These are phyloP conservation scores for Strobilomyces dryophilus DNA, from an alignment of 768 basidiomycete genomes.

Conservation along the genomic window DNA sequence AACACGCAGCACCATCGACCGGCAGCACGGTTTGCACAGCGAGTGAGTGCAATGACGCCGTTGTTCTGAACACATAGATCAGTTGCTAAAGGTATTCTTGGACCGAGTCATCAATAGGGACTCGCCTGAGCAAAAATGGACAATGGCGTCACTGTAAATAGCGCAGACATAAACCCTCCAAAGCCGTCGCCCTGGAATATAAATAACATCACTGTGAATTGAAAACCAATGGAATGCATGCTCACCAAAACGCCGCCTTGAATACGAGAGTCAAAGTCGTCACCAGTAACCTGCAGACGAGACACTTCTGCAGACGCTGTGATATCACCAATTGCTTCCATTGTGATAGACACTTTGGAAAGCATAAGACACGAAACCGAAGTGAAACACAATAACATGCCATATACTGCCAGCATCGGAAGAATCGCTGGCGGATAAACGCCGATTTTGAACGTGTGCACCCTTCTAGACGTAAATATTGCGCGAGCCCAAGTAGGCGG, in stretches of 20 bases:
- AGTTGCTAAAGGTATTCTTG: background rate
- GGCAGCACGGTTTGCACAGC: slow-evolving; percentile 76
- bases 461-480: slow-evolving; percentile 37
- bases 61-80: slow-evolving; percentile 50
- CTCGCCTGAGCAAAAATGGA: slow-evolving; percentile 68
- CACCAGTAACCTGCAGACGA: slow-evolving; percentile 64
- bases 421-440: slow-evolving; percentile 70
- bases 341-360: slow-evolving; percentile 56
- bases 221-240: background rate
- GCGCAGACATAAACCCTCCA: slow-evolving; percentile 71
- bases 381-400: background rate
- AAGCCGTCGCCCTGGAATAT: slow-evolving; percentile 63
- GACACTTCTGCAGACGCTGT: slow-evolving; percentile 83
- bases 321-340: slow-evolving; percentile 86
- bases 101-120: background rate
- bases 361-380: slow-evolving; percentile 1
- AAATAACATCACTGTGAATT: background rate
- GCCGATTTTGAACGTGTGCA: slow-evolving; percentile 69
- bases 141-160: slow-evolving; percentile 79
- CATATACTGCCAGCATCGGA: slow-evolving; percentile 59
- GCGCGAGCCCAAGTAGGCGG: background rate
- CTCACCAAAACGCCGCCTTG: slow-evolving; percentile 75
- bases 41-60: slow-evolving; percentile 79
- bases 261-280: slow-evolving; percentile 75
- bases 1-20: slow-evolving; percentile 78